Conservation (phyloP, 2,329 filamentous ascomycete species). For the Davidsoniella australis region DNA sequence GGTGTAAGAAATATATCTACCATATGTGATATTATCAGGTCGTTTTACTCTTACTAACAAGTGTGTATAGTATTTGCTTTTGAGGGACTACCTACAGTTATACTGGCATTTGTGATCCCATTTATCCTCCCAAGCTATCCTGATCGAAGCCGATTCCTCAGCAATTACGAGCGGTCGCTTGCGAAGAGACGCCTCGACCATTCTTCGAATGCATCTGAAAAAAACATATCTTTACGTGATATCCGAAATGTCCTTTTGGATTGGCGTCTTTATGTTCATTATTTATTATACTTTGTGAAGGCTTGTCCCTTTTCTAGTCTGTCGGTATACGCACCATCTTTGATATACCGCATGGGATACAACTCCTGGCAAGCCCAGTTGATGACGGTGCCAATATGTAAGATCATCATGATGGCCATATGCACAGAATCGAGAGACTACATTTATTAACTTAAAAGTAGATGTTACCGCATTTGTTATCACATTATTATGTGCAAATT, state of each 20-base stretch:
- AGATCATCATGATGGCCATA: conserved; percentile 11
- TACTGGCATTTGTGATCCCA: conserved; percentile 44
- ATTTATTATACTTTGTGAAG: conserved; percentile 36
- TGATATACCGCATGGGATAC: conserved; percentile 36
- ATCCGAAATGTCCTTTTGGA: conserved; percentile 52
- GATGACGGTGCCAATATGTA: conserved; percentile 49
- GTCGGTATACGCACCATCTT: conserved; percentile 44
- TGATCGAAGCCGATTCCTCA: conserved; percentile 38
- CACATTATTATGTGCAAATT: conserved; percentile 31
- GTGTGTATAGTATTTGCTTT: conserved; percentile 31
- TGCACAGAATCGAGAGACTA: not conserved
- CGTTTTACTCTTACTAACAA: not conserved
- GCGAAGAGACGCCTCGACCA: conserved; percentile 26
- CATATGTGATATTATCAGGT: no score
- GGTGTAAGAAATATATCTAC: conserved; percentile 31
- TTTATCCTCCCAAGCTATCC: conserved; percentile 54
- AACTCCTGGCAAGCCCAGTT: conserved; percentile 39
- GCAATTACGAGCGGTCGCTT: conserved; percentile 39
- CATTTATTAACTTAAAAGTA: not conserved
- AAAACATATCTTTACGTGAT: conserved; percentile 46
- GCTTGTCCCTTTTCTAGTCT: conserved; percentile 39
- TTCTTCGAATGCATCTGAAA: conserved; percentile 39
- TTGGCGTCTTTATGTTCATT: conserved; percentile 51
- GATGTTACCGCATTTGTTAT: conserved; percentile 10
- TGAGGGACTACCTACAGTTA: conserved; percentile 46